A percentile compares a stretch with the other conserved stretches of the same genome.
phyloP scores from a whole-genome alignment of 176 grass and related monocot species.

The Poa annua region DNA sequence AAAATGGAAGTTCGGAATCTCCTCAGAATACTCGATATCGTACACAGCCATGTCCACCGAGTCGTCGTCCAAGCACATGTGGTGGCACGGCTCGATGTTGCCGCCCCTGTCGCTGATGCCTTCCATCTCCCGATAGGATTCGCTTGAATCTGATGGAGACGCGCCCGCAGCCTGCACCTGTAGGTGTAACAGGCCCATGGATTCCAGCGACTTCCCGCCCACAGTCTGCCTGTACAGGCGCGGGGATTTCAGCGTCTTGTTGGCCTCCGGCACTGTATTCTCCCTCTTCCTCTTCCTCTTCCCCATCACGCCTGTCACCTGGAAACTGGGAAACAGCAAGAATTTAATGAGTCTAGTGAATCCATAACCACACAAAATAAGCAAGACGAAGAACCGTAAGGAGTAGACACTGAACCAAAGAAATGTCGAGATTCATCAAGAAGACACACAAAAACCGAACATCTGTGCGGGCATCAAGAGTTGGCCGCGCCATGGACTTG shows the following conservation, averaged over 20 bases:
- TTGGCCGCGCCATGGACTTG: not conserved
- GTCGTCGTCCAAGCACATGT: slow-evolving; percentile 2
- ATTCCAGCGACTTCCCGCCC: not conserved
- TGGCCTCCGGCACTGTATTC: not conserved
- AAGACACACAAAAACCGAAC: too few species aligned
- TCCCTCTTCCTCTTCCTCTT: not conserved
- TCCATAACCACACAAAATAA: not conserved
- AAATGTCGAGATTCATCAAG: too few species aligned
- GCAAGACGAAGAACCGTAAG: not conserved
- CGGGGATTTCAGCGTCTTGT: slow-evolving; percentile 23
- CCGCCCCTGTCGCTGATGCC: not conserved
- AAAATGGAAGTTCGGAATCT: too few species aligned
- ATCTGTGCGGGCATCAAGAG: too few species aligned
- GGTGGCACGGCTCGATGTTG: slow-evolving; percentile 36
- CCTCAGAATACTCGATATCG: not conserved
- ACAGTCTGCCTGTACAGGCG: not conserved
- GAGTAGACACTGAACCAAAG: not conserved
- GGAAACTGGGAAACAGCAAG: too few species aligned
- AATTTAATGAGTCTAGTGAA: too few species aligned
- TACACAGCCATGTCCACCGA: slow-evolving; percentile 29
- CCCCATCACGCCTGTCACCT: slow-evolving; percentile 30
- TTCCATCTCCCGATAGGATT: too few species aligned
- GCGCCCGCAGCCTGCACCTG: not conserved
- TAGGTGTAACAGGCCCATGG: not conserved
- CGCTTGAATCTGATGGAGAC: not conserved